Base-by-base conservation (phyloP, 1,139 yeast species). In the Pichia sp. region DNA sequence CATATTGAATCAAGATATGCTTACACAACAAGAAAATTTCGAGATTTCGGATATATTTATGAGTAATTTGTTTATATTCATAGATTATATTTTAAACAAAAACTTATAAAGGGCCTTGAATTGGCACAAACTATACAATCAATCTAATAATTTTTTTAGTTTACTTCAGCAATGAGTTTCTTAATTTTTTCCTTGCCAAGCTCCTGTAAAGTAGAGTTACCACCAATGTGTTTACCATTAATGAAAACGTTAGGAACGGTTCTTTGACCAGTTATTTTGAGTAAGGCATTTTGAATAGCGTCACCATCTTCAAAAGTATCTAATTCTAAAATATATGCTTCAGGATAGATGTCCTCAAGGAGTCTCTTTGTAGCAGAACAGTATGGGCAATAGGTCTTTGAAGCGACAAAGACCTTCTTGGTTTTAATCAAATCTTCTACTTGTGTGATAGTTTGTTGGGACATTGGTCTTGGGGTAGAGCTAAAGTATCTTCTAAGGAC, bases 231-330 rank as follows among this genome's bases (percentile, higher is more conserved):
- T 69, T 87, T 76, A 52, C 96, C 96, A 46, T 76, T 81, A 65
- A 92, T 89, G 70, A 84, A 89, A 56, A 92, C 78, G 68, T 86
- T 90, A 55, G 98, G 98, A 51, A 92, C 97, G 39, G 97, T 88
- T 59, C 80, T 76, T 73, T 92, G 97, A 54, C 96, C 95, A 39
- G 95, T 84, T 56, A 88, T 67, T 62, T 84, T 81, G 43, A 63
- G 66, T 55, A 92, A 75, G 51, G 94, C 95, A 45, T 76, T 83
- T 71, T 92, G 97, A 58, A 90, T 79, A n/a, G 75, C 83, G 25
- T 66, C 63, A 40, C 89, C 90, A 45, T 83, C 82, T 4, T 56
- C 59, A 53, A 71, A 62, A 47, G 67, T 65, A 66, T 86, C 86
- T 65, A 86, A 75, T 66, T 86, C 92, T 55, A 85, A 57, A 41